Conservation (phyloP, 2,329 filamentous ascomycete genomes). For the Arthrobotrys iridis region DNA sequence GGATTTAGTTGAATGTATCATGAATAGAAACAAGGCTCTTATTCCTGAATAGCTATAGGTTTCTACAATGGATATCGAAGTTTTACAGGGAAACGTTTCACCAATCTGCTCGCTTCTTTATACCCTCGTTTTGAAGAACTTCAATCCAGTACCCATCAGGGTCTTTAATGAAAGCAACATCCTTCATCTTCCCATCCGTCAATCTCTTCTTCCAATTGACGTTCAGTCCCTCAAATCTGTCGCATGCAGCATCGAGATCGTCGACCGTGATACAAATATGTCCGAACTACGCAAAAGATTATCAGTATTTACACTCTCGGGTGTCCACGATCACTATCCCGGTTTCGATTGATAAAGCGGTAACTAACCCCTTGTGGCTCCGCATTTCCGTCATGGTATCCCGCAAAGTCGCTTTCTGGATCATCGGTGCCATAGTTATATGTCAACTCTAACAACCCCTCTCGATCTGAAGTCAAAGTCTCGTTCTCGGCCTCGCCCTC, state of each 20-base stretch:
- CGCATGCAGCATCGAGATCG: conserved; percentile 85
- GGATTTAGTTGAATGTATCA: background rate
- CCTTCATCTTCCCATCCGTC: conserved; percentile 87
- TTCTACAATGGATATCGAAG: background rate
- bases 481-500: conserved; percentile 66
- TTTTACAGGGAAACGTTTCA: conserved; percentile 12
- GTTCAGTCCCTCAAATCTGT: conserved; percentile 81
- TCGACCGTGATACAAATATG: conserved; percentile 74
- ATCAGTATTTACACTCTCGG: background rate
- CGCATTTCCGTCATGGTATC: conserved; percentile 90
- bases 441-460: conserved; percentile 78
- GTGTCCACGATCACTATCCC: background rate
- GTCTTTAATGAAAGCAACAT: conserved; percentile 89
- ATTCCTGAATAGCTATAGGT: too few species aligned
- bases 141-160: conserved; percentile 88
- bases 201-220: conserved; percentile 95
- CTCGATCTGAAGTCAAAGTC: conserved; percentile 72
- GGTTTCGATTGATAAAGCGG: conserved; percentile 54
- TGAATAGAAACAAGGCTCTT: background rate
- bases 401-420: conserved; percentile 74
- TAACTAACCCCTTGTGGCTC: conserved; percentile 86
- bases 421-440: conserved; percentile 80
- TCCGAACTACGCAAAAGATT: conserved; percentile 25
- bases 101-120: conserved; percentile 63
- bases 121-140: conserved; percentile 79